Conservation (phyloP, 345 rosid genomes). For the Angophora floribunda region DNA sequence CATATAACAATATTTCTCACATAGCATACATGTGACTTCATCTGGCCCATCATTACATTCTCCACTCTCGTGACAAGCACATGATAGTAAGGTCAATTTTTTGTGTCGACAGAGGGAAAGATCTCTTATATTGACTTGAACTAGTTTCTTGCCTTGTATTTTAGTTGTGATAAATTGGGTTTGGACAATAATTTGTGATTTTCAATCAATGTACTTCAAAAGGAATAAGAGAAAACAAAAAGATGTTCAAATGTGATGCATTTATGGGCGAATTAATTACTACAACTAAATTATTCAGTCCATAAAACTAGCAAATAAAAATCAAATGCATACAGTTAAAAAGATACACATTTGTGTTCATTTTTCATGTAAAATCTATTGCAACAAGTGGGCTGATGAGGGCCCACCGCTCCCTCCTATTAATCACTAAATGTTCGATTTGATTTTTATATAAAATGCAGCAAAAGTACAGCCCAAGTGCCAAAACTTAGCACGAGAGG, state of each 20-base stretch:
- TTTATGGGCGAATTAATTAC: background rate
- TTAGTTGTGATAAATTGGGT: background rate
- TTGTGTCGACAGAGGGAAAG: background rate
- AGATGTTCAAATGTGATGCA: background rate
- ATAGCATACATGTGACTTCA: too few relatives aligned
- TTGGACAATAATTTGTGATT: background rate
- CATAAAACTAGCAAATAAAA: background rate
- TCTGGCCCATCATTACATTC: background rate
- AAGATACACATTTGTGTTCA: accelerated
- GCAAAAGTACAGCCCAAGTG: too few relatives aligned
- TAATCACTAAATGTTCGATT: background rate
- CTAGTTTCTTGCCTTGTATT: background rate
- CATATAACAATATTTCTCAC: too few relatives aligned
- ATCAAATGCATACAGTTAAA: background rate
- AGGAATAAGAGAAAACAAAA: background rate
- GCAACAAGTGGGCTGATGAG: background rate
- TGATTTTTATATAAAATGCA: background rate
- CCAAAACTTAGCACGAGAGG: too few relatives aligned
- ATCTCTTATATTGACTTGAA: background rate
- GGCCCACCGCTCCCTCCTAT: background rate
- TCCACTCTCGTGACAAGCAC: background rate
- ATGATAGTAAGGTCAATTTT: background rate
- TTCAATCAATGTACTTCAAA: background rate
- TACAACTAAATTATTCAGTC: background rate
- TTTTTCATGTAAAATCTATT: background rate